Conservation (phyloP, 2,329 filamentous ascomycete species). For the Fusarium sterilihyphosum region DNA sequence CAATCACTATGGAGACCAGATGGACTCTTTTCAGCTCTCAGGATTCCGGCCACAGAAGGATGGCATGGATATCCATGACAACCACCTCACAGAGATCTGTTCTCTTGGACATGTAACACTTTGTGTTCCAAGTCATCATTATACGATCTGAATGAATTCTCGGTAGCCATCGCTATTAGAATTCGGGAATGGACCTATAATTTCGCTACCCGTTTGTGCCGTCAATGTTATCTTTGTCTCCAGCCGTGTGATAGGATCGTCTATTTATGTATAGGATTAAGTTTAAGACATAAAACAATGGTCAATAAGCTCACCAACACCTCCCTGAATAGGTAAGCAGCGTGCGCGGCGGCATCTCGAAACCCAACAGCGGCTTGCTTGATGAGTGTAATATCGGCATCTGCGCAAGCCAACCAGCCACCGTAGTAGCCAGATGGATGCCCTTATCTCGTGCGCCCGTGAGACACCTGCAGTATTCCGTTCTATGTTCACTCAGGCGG, state of each 20-base stretch:
- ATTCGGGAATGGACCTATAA: neutral
- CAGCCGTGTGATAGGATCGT: neutral
- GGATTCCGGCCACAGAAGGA: neutral
- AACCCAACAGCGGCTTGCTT: neutral
- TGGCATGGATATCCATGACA: neutral
- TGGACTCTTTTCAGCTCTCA: neutral
- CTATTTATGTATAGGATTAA: neutral
- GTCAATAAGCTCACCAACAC: neutral
- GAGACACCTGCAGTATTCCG: neutral
- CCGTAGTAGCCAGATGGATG: neutral
- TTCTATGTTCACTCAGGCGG: neutral
- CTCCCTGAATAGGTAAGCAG: neutral
- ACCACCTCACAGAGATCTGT: neutral
- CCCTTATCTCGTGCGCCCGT: neutral
- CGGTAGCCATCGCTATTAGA: neutral
- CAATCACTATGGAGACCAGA: conserved; percentile 28
- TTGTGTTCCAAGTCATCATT: neutral
- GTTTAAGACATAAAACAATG: neutral
- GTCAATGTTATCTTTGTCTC: neutral
- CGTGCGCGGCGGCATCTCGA: neutral
- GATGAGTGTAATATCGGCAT: neutral
- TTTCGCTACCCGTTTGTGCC: neutral
- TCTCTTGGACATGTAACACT: neutral
- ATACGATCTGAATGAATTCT: neutral
- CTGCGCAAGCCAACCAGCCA: neutral